A percentile compares a stretch with the other conserved stretches of the same genome.
phyloP scores from a whole-genome alignment of 2,329 filamentous ascomycete genomes.

The Aspergillus niger region DNA sequence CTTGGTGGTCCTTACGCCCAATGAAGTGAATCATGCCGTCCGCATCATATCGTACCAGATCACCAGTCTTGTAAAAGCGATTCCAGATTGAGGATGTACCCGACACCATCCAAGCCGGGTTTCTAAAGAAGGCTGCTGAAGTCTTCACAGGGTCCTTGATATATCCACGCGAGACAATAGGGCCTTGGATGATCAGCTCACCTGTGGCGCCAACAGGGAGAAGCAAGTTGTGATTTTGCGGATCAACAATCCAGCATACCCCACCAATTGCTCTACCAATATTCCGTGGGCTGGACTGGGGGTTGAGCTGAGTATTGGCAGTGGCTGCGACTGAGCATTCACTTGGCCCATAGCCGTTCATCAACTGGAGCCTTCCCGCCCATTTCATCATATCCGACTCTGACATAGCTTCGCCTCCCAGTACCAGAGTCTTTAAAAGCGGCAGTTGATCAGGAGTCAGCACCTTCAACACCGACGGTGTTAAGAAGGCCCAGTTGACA shows the following conservation, averaged over 20 bases:
- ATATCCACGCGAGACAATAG: conserved; percentile 31
- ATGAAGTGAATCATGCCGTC: conserved; percentile 33
- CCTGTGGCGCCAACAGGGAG: conserved; percentile 43
- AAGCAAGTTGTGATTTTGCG: conserved; percentile 7
- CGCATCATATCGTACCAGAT: conserved; percentile 32
- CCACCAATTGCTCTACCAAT: conserved; percentile 11
- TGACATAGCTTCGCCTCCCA: conserved; percentile 30
- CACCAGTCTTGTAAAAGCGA: conserved; percentile 35
- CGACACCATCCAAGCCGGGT: conserved; percentile 16
- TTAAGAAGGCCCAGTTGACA: conserved; percentile 39
- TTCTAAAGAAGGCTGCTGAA: conserved; percentile 25
- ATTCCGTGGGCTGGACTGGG: conserved; percentile 2
- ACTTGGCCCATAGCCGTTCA: conserved; percentile 30
- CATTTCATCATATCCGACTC: conserved; percentile 39
- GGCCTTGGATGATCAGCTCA: conserved; percentile 46
- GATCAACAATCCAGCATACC: conserved; percentile 17
- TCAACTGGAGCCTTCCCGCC: conserved; percentile 38
- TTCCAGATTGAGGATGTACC: conserved; percentile 2
- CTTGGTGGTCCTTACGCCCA: conserved; percentile 37
- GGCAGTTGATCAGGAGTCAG: conserved; percentile 33
- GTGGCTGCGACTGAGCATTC: conserved; percentile 16
- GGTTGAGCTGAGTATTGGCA: conserved; percentile 6
- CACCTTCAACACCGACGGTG: conserved; percentile 36
- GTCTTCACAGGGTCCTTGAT: conserved; percentile 29
- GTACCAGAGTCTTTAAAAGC: conserved; percentile 38